Evolutionary conservation across 192 early-diverging fungal genomes (phyloP), one percentile per base, ranked within the genome.

Genomic region (Coemansia sp.): DNA sequence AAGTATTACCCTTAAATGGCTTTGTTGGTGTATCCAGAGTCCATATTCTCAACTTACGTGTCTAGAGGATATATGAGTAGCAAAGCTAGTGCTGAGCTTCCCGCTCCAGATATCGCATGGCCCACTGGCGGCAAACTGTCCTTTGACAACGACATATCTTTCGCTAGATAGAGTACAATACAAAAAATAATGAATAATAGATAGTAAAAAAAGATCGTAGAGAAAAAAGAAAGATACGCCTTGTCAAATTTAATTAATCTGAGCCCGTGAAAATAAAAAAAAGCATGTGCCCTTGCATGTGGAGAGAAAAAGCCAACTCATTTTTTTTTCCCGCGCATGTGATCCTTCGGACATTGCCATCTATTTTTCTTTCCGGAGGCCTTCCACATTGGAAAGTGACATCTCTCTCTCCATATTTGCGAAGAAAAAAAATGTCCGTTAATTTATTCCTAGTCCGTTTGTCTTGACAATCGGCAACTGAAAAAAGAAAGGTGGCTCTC

Each of bases 31-130:
- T 31, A 15, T 27, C 31, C 6, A 33, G 0, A n/a, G 16, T 13
- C 16, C 12, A 18, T 15, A 34, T 24, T 22, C 18, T 11, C 5
- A 36, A 70, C 72, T 63, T 74, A 83, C 83, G 82, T 97, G 80
- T 99, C 97, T 29, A 98, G 89, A 15, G 97, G 97, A 84, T 97
- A 99, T 43, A 95, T 93, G 47, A 95, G 82, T 27, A 91, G 85
- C 74, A 97, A 89, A 18, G 97, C 96, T 61, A 97, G 92, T 71
- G 95, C 93, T 18, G 96, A 94, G 62, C 96, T 95, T 34, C 92
- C 86, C 11, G 96, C 90, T 15, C 97, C 97, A 16, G 97, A 91
- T 43, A 93, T 87, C 9, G 97, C 97, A 77, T 99, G 93, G 20
- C 93, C 95, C 52, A 97, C 85, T 29, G 97, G 95, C 33, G 94